These are phyloP conservation scores for Cronartium ribicola DNA, from an alignment of 1,284 basidiomycete genomes.

Conservation along the genomic window DNA sequence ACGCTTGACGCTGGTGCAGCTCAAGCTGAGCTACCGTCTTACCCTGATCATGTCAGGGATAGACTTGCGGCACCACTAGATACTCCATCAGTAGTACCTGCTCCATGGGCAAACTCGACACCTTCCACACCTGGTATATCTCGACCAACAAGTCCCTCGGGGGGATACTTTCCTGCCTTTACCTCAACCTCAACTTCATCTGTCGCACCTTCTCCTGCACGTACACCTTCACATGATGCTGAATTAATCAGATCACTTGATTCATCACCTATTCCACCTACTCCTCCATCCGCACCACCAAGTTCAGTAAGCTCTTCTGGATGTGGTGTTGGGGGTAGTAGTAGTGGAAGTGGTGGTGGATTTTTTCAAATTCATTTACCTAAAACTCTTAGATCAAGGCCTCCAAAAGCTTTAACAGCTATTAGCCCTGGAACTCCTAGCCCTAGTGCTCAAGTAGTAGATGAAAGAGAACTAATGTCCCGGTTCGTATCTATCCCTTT, in stretches of 20 bases:
- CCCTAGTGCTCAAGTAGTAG: neutral
- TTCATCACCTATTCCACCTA: conserved; percentile 46
- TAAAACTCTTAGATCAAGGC: neutral
- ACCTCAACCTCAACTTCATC: neutral
- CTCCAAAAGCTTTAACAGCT: neutral
- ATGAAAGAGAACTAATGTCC: conserved; percentile 19
- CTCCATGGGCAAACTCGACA: conserved; percentile 45
- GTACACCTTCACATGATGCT: conserved; percentile 19
- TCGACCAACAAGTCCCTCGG: conserved; percentile 44
- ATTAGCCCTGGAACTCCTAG: too few relatives aligned
- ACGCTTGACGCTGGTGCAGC: conserved; percentile 48
- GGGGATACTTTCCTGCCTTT: conserved; percentile 28
- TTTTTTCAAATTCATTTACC: conserved; percentile 11
- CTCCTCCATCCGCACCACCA: conserved; percentile 14
- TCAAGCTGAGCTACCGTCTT: conserved; percentile 70
- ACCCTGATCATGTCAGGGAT: conserved; percentile 79
- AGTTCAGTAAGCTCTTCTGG: conserved; percentile 27
- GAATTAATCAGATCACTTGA: conserved; percentile 53
- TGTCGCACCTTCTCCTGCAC: neutral
- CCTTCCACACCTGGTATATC: conserved; percentile 44
- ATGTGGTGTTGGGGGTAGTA: too few relatives aligned
- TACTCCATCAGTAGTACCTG: conserved; percentile 50
- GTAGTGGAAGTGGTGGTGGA: neutral
- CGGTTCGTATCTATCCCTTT: conserved; percentile 2
- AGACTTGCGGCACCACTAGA: conserved; percentile 75